Evolutionary conservation across 1,284 basidiomycete species (phyloP), one percentile per base, ranked within the genome.

Genomic region (Microbotryum silenes-acaulis): DNA sequence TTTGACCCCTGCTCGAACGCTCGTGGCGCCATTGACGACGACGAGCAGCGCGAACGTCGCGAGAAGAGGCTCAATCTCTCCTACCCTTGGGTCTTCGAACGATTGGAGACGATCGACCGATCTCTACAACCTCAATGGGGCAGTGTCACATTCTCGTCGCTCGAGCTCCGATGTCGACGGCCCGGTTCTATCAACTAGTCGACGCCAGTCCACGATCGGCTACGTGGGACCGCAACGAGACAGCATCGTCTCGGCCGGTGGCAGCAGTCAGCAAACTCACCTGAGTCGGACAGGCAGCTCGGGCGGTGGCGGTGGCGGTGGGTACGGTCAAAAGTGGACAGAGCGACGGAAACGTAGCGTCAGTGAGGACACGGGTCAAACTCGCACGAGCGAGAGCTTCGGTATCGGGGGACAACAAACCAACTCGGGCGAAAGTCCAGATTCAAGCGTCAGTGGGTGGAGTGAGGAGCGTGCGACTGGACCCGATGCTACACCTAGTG

Each of bases 391-490:
- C 37, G 54, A 57, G 4, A 59, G 60, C 57, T 42, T 21, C 54
- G 44, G 20, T 46, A 29, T 44, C 53, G 4, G 6, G 51, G 16
- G 53, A 48, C 33, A 42, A 33, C 25, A 21, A 23, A 25, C n/a
- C 29, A 25, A 49, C n/a, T 9, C 47, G 56, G 50, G 37, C 20
- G 61, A 56, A 27, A 65, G 52, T 21, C 60, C 64, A 3, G 58
- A 52, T 37, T 65, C 64, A 58, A 65, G 60, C 54, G 21, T 51
- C n/a, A 56, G 56, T 16, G 62, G 49, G 6, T 64, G 63, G 63
- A 58, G 56, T 46, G 59, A 54, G 18, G 59, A 51, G 27, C 48
- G 44, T 42, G 37, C 37, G 37, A 10, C 37, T 42, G 37, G 37
- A 42, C 37, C 37, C 1, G 37, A 25, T 25, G 57, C 37, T 23